Conservation (phyloP, 1,139 yeast genomes). For the Protomyces lactucae-debilis region DNA sequence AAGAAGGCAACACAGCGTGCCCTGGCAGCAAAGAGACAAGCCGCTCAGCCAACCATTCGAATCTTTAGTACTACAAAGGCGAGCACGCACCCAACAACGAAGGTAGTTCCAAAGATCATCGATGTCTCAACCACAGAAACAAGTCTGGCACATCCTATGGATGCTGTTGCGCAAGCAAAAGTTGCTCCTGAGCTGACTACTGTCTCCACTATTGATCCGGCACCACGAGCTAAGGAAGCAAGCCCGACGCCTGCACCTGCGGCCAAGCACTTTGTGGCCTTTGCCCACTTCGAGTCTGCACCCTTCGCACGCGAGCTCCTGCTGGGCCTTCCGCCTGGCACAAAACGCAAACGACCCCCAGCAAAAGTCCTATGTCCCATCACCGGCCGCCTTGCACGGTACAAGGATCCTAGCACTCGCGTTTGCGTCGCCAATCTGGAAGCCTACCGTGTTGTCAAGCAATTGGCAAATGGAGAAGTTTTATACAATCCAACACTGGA, state of each 20-base stretch:
- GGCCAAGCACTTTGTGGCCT: background rate
- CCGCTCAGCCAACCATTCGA: constrained; percentile 1
- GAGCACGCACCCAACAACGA: background rate
- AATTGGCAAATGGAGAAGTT: constrained; percentile 1
- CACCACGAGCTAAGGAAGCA: background rate
- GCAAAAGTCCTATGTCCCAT: constrained; percentile 12
- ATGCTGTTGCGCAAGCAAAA: background rate
- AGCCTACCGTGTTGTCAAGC: constrained; percentile 8
- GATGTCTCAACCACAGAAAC: background rate
- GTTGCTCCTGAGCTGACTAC: background rate
- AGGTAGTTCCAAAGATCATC: background rate
- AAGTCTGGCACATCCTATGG: constrained; percentile 7
- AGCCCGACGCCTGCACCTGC: background rate
- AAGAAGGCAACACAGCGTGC: constrained; percentile 2
- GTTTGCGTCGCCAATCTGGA: constrained; percentile 2
- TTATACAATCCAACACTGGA: constrained; percentile 15
- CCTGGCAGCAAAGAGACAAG: constrained; percentile 1
- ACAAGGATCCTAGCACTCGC: constrained; percentile 27
- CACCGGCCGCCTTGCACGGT: constrained; percentile 23
- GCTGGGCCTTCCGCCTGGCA: background rate
- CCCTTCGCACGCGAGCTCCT: background rate
- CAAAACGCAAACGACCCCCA: background rate
- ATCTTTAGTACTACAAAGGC: background rate
- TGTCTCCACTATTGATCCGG: too few species aligned
- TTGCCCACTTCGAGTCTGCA: constrained; percentile 1